A percentile compares a stretch with the other conserved stretches of the same genome.
Evolutionary conservation across 1,139 yeast species (phyloP).

Genomic region (Wickerhamomyces sp.): DNA sequence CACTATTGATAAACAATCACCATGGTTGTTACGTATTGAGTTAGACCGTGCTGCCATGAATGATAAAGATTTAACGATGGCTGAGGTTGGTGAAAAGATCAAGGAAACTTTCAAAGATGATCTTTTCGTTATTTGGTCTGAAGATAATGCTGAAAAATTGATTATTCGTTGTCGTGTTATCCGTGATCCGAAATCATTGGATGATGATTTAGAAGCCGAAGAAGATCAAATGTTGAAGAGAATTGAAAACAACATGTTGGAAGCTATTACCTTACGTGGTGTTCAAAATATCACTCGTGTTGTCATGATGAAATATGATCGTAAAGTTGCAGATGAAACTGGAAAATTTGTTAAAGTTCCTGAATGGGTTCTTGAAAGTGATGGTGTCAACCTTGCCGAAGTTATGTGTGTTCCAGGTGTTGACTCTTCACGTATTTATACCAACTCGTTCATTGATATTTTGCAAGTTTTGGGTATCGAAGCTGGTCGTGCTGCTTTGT

Average conservation of each 20-base stretch:
- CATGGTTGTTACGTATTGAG: constrained; percentile 95
- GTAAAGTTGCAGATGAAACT: constrained; percentile 67
- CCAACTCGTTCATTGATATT: constrained; percentile 95
- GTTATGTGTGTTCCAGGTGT: constrained; percentile 96
- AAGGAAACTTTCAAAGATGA: constrained; percentile 93
- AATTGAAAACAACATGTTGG: constrained; percentile 95
- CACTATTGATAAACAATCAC: constrained; percentile 89
- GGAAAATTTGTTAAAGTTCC: constrained; percentile 88
- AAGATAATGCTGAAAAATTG: constrained; percentile 96
- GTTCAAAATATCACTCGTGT: constrained; percentile 90
- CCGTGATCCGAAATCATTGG: constrained; percentile 90
- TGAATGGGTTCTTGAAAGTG: constrained; percentile 98
- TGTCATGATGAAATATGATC: constrained; percentile 81
- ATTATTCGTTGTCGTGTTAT: constrained; percentile 98
- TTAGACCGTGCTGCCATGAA: constrained; percentile 98
- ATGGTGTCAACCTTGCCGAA: constrained; percentile 94
- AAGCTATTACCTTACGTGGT: constrained; percentile 92
- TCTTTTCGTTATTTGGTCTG: constrained; percentile 97
- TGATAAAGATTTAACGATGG: constrained; percentile 96
- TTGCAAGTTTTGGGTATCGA: constrained; percentile 96
- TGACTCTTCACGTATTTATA: constrained; percentile 82
- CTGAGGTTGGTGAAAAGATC: constrained; percentile 96
- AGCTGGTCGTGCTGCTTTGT: constrained; percentile 93
- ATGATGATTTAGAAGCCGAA: constrained; percentile 92
- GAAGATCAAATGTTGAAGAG: constrained; percentile 96